Conservation (phyloP, 2,329 filamentous ascomycete genomes). For the Phaeosphaeria sp. region DNA sequence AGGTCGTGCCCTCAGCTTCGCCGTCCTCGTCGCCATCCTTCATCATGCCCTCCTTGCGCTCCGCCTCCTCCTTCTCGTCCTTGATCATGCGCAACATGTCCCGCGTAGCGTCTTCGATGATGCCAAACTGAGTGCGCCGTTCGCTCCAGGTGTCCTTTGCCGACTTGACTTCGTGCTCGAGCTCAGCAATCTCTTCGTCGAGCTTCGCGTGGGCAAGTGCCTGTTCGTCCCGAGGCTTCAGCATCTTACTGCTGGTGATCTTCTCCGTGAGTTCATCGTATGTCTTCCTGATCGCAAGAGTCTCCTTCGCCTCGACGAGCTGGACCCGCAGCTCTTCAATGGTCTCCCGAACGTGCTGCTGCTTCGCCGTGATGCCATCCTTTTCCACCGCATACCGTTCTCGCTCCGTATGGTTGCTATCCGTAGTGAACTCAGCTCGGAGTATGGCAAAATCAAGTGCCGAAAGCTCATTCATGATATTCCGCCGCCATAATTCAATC, state of each 20-base stretch:
- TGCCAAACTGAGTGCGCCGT: constrained; percentile 82
- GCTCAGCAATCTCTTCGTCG: constrained; percentile 84
- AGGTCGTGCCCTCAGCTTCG: constrained; percentile 48
- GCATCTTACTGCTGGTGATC: constrained; percentile 79
- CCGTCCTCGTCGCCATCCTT: constrained; percentile 50
- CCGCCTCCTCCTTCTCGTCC: constrained; percentile 94
- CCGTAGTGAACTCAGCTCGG: constrained; percentile 84
- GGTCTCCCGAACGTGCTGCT: constrained; percentile 76
- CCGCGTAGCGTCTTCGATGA: constrained; percentile 91
- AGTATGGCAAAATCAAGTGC: constrained; percentile 86
- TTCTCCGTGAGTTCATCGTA: constrained; percentile 89
- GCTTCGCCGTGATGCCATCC: constrained; percentile 76
- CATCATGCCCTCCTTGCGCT: constrained; percentile 75
- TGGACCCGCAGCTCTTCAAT: constrained; percentile 75
- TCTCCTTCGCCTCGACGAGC: constrained; percentile 69
- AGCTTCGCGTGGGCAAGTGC: constrained; percentile 78
- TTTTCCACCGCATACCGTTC: constrained; percentile 84
- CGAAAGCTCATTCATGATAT: constrained; percentile 85
- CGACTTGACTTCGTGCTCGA: constrained; percentile 82
- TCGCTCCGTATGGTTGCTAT: constrained; percentile 83
- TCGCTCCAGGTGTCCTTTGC: constrained; percentile 86
- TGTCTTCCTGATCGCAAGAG: constrained; percentile 77
- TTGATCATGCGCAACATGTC: constrained; percentile 83
- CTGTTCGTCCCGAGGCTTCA: constrained; percentile 86
- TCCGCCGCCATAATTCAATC: constrained; percentile 76